Base-by-base conservation (phyloP, 805 yeast species). In the Ogataea paradorogensis region DNA sequence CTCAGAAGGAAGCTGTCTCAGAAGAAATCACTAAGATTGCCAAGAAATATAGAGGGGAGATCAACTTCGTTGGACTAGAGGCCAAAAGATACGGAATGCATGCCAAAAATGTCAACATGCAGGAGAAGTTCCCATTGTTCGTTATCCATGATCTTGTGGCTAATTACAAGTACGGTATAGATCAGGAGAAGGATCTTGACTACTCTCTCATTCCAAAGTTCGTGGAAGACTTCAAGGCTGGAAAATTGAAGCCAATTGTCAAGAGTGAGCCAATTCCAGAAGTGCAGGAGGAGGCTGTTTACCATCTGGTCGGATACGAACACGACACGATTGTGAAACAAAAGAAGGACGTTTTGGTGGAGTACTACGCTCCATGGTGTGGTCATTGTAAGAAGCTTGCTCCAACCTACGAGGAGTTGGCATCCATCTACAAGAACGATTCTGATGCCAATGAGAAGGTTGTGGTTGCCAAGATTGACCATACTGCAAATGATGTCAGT, bases 291-390 rank as follows among this genome's bases (percentile, higher is more conserved):
- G 73, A 77, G 35, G 72, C 71, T 37, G 78, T 83, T 38, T 70
- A 71, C 61, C 82, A 78, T 58, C 73, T 91, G 52, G 97, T 91
- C 46, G 95, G 88, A 52, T 76, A 80, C 67, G 87, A 80, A 58
- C 93, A 87, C 66, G 83, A 84, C 35, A 78, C 73, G 24, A 67
- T 87, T 44, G 74, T 87, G 38, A 65, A 64, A 22, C 80, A 81
- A 54, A 57, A 60, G 37, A 83, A 80, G 68, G 91, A 84, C 60
- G 82, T 85, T 26, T 66, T 90, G 42, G 95, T 91, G 41, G 85
- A 87, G 70, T 91, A 90, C 69, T 90, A 86, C 60, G 97, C 98
- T 34, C 95, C 95, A 68, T 90, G 96, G 96, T 89, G 96, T 72
- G 95, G 96, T 33, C 96, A 89, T 73, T 88, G 96, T 73, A 88